Conservation (phyloP, 2,329 filamentous ascomycete genomes). For the Colletotrichum spaethianum region DNA sequence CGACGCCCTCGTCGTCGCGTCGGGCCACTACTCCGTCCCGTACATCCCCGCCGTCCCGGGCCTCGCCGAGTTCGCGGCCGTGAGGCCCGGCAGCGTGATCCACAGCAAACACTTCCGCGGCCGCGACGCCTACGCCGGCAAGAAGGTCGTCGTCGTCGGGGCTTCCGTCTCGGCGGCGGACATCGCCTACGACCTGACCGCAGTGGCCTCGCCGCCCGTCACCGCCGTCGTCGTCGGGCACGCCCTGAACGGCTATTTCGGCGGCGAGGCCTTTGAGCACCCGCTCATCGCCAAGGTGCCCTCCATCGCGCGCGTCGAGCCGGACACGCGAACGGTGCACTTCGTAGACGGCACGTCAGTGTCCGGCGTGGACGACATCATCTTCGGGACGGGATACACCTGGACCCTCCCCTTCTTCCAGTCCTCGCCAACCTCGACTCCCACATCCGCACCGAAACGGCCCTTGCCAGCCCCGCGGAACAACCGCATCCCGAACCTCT, state of each 20-base stretch:
- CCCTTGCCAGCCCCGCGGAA: slow-evolving; percentile 54
- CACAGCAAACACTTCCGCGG: slow-evolving; percentile 70
- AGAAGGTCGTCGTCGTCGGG: slow-evolving; percentile 73
- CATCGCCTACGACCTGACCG: slow-evolving; percentile 67
- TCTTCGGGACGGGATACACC: slow-evolving; percentile 78
- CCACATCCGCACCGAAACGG: background rate
- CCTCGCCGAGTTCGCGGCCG: slow-evolving; percentile 60
- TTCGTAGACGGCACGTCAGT: slow-evolving; percentile 69
- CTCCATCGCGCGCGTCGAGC: slow-evolving; percentile 61
- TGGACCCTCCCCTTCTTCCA: slow-evolving; percentile 75
- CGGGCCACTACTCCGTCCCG: slow-evolving; percentile 72
- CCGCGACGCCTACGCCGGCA: slow-evolving; percentile 58
- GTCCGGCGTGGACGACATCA: slow-evolving; percentile 70
- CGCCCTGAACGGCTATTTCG: slow-evolving; percentile 67
- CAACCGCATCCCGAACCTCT: slow-evolving; percentile 69
- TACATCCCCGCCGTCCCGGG: slow-evolving; percentile 67
- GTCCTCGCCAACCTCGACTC: slow-evolving; percentile 54
- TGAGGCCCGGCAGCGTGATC: slow-evolving; percentile 62
- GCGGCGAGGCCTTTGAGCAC: slow-evolving; percentile 71
- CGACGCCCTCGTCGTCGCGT: slow-evolving; percentile 73
- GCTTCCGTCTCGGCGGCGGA: slow-evolving; percentile 76
- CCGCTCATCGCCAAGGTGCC: slow-evolving; percentile 62
- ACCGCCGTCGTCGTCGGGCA: slow-evolving; percentile 68
- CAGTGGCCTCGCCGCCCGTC: slow-evolving; percentile 61
- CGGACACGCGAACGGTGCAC: slow-evolving; percentile 61